phyloP scores from a whole-genome alignment of 495 filamentous ascomycete genomes.

The Parathielavia hyrcaniae region DNA sequence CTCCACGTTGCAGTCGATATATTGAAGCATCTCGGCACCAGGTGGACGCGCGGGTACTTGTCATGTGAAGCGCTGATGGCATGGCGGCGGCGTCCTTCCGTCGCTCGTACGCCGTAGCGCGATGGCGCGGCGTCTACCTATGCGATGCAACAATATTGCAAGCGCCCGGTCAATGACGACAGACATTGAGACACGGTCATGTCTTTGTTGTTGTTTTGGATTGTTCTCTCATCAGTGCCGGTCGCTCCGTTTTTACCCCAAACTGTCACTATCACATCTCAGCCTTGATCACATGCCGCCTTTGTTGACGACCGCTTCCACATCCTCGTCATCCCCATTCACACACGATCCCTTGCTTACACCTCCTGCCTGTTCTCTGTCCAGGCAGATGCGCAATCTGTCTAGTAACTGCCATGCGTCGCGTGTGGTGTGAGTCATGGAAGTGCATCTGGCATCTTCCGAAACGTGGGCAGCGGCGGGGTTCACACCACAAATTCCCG shows the following conservation, averaged over 20 bases:
- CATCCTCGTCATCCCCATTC: too few species aligned
- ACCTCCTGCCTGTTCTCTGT: conserved; percentile 11
- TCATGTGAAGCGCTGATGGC: conserved; percentile 15
- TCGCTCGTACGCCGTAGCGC: background rate
- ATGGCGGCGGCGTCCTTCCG: conserved; percentile 3
- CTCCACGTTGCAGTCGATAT: conserved; percentile 1
- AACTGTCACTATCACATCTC: background rate
- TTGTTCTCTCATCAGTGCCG: conserved; percentile 2
- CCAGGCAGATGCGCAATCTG: conserved; percentile 1
- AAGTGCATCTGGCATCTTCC: background rate
- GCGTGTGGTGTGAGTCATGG: conserved; percentile 13
- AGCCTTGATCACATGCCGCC: too few species aligned
- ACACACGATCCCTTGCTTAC: conserved; percentile 8
- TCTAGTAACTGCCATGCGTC: conserved; percentile 7
- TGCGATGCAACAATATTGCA: background rate
- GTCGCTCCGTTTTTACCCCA: background rate
- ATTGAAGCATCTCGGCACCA: background rate
- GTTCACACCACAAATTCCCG: conserved; percentile 5
- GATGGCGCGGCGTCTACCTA: conserved; percentile 1
- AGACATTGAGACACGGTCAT: background rate
- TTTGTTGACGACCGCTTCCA: too few species aligned
- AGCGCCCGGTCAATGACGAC: background rate
- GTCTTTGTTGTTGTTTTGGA: background rate
- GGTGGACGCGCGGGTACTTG: conserved; percentile 7
- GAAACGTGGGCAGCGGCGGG: conserved; percentile 8